phyloP scores from a whole-genome alignment of 257 asterid species.

The Cordia subcordata region DNA sequence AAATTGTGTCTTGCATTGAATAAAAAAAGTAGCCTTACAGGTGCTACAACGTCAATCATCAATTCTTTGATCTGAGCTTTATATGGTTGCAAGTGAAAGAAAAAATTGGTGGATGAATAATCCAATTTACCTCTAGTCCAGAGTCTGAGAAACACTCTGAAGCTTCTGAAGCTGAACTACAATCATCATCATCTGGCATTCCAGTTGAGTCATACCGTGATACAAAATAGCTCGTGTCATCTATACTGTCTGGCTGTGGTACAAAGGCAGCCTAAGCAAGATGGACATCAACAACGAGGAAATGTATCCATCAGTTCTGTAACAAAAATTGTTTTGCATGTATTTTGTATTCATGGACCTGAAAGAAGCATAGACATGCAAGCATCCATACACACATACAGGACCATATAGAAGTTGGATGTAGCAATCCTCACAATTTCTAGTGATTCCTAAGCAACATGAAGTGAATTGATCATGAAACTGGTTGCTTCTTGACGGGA shows the following conservation, averaged over 20 bases:
- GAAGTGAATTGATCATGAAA: neutral
- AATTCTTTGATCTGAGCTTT: too few species aligned
- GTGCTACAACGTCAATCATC: too few species aligned
- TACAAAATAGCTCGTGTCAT: conserved; percentile 90
- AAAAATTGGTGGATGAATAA: neutral
- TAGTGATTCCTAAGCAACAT: neutral
- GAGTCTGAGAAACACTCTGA: conserved; percentile 51
- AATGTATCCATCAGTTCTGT: neutral
- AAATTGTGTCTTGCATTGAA: too few species aligned
- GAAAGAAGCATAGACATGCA: too few species aligned
- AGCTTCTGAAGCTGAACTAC: conserved; percentile 50
- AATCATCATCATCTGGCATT: conserved; percentile 45
- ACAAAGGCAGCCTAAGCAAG: conserved; percentile 79
- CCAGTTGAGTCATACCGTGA: conserved; percentile 59
- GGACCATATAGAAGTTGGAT: neutral
- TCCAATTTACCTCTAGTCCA: conserved; percentile 44
- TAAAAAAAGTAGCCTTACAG: too few species aligned
- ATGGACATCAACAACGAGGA: conserved; percentile 18
- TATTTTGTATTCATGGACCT: too few species aligned
- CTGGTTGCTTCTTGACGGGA: too few species aligned
- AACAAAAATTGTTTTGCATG: too few species aligned
- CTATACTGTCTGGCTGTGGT: conserved; percentile 76
- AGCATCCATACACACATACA: too few species aligned
- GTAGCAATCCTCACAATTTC: neutral
- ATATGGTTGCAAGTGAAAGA: neutral